Evolutionary conservation across 164 flowering plant species (phyloP).

Genomic region (Cinnamomum chago): DNA sequence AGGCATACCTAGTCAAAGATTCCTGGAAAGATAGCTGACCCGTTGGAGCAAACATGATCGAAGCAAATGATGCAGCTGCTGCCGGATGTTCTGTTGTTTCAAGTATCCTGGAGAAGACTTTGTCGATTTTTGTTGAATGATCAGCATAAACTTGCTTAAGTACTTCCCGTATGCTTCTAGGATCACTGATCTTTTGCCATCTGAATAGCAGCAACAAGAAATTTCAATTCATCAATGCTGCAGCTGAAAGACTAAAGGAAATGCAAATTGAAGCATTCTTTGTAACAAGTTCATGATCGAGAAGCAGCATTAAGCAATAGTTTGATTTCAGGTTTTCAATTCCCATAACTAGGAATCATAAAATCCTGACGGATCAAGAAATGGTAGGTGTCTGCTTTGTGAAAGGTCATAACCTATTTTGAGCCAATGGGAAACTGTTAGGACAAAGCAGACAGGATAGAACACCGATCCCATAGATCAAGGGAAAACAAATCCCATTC

Average conservation of each 20-base stretch:
- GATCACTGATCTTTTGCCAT: conserved; percentile 93
- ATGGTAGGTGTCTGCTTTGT: no score
- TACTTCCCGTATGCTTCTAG: conserved; percentile 62
- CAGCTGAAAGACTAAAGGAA: background rate
- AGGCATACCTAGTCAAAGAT: conserved; percentile 53
- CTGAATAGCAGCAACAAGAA: conserved; percentile 24
- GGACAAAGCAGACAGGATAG: no score
- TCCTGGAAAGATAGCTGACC: conserved; percentile 74
- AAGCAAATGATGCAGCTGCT: conserved; percentile 95
- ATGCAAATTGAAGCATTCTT: conserved; percentile 2
- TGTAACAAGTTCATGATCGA: background rate
- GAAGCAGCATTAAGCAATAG: background rate
- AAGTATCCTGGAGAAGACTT: conserved; percentile 69
- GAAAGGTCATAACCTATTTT: no score
- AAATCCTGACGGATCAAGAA: no score
- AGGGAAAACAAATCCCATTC: no score
- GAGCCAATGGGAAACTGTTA: no score
- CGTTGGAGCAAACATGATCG: conserved; percentile 91
- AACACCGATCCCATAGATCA: no score
- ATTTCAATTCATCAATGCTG: background rate
- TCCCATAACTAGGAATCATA: background rate
- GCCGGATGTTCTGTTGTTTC: conserved; percentile 87
- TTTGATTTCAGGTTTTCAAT: background rate
- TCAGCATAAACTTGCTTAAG: conserved; percentile 92
- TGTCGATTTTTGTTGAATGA: conserved; percentile 76